Conservation (phyloP, 2,329 filamentous ascomycete species). For the Fusarium anthophilum region DNA sequence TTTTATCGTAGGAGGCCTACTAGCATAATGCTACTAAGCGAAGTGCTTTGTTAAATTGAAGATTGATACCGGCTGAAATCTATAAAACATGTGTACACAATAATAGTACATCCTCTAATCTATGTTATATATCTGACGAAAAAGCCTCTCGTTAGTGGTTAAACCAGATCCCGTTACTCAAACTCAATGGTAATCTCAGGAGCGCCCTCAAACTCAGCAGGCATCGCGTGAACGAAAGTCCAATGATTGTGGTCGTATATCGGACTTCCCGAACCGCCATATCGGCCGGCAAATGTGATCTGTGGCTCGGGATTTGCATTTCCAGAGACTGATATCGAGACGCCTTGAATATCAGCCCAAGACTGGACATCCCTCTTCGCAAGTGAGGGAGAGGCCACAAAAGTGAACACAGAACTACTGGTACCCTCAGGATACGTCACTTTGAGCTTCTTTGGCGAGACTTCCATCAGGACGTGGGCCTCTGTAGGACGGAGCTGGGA, state of each 20-base stretch:
- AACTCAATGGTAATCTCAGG: conserved; percentile 19
- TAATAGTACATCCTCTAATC: no score
- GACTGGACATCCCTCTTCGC: conserved; percentile 13
- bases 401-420: conserved; percentile 6
- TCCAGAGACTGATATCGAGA: conserved; percentile 5
- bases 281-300: conserved; percentile 7
- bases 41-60: background rate
- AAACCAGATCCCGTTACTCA: background rate
- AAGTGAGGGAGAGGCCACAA: conserved; percentile 9
- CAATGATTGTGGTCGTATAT: conserved; percentile 13
- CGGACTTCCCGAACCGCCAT: conserved; percentile 4
- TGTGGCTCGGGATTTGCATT: background rate
- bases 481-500: conserved; percentile 9
- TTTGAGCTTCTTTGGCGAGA: conserved; percentile 1
- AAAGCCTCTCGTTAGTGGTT: accelerated
- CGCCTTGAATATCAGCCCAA: conserved; percentile 1
- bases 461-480: conserved; percentile 6
- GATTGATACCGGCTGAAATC: background rate
- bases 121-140: background rate
- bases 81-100: background rate
- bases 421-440: background rate
- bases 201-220: background rate
- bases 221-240: conserved; percentile 1
- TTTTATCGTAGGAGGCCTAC: conserved; percentile 41
- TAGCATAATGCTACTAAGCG: conserved; percentile 36